These are phyloP conservation scores for Kockovaella imperatae DNA, from an alignment of 768 basidiomycete species.

Conservation along the genomic window DNA sequence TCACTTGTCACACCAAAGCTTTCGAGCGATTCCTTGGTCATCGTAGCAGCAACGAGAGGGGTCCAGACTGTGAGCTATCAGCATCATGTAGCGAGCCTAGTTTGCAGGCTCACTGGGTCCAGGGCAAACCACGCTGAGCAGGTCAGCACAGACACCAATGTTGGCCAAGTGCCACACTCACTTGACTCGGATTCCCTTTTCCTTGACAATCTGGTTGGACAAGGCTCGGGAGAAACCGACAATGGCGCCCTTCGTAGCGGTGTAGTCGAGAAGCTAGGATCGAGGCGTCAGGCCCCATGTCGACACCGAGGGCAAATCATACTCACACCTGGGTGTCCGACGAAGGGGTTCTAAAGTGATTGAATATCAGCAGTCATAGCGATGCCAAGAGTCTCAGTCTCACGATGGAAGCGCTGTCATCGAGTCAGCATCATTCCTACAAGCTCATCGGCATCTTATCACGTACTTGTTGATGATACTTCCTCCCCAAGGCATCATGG, in stretches of 20 bases:
- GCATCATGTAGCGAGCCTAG: not conserved
- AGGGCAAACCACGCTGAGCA: slow-evolving; percentile 17
- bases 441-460: slow-evolving; percentile 21
- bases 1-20: slow-evolving; percentile 37
- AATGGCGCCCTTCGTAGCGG: slow-evolving; percentile 54
- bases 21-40: slow-evolving; percentile 42
- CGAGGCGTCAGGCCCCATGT: too few species aligned
- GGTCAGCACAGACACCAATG: not conserved
- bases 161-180: slow-evolving; percentile 13
- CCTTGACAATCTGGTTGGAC: slow-evolving; percentile 52
- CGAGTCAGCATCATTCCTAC: not conserved
- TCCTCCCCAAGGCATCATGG: slow-evolving; percentile 47
- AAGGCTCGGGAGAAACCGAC: slow-evolving; percentile 50
- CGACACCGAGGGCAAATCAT: too few species aligned
- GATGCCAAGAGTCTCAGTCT: not conserved
- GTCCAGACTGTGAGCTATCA: slow-evolving; percentile 48
- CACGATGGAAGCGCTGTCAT: slow-evolving; percentile 13
- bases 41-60: slow-evolving; percentile 48
- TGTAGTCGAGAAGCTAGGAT: slow-evolving; percentile 51
- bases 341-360: slow-evolving; percentile 46
- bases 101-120: slow-evolving; percentile 17
- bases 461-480: slow-evolving; percentile 49
- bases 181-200: slow-evolving; percentile 52
- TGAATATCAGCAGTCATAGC: too few species aligned
- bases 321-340: slow-evolving; percentile 46